Evolutionary conservation across 257 asterid species (phyloP).

Genomic region (Capsicum pubescens): DNA sequence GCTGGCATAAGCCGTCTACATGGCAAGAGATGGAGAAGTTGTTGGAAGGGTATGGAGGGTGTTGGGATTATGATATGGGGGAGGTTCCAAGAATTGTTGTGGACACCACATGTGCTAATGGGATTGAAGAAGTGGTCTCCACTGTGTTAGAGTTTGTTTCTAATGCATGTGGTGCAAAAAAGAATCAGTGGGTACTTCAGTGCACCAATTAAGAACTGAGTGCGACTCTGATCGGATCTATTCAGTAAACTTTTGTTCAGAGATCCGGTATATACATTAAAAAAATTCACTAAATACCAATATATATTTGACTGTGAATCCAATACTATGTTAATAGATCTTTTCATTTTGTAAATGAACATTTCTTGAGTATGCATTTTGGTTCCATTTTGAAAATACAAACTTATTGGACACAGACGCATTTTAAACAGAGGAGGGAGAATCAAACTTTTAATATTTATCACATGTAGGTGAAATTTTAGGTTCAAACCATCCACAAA

Average conservation of each 20-base stretch:
- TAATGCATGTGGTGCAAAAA: conserved; percentile 4
- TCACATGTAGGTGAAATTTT: neutral
- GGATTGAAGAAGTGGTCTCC: conserved; percentile 43
- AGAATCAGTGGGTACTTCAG: neutral
- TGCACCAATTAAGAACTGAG: neutral
- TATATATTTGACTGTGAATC: too few relatives aligned
- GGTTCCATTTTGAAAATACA: neutral
- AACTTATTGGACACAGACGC: neutral
- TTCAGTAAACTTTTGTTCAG: too few relatives aligned
- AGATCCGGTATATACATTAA: too few relatives aligned
- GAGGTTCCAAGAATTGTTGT: conserved; percentile 57
- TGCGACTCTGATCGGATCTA: neutral
- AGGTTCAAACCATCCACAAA: neutral
- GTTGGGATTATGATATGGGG: conserved; percentile 80
- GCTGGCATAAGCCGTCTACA: conserved; percentile 74
- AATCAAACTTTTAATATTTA: neutral
- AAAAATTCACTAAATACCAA: too few relatives aligned
- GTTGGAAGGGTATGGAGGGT: conserved; percentile 63
- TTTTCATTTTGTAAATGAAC: neutral
- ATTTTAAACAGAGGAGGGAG: neutral
- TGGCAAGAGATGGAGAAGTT: conserved; percentile 72
- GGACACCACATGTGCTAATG: conserved; percentile 60
- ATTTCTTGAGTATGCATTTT: neutral
- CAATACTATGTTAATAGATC: neutral
- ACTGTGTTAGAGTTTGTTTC: conserved; percentile 46